Base-by-base conservation (phyloP, 202 grass and related monocot species). In the Panicum virgatum region DNA sequence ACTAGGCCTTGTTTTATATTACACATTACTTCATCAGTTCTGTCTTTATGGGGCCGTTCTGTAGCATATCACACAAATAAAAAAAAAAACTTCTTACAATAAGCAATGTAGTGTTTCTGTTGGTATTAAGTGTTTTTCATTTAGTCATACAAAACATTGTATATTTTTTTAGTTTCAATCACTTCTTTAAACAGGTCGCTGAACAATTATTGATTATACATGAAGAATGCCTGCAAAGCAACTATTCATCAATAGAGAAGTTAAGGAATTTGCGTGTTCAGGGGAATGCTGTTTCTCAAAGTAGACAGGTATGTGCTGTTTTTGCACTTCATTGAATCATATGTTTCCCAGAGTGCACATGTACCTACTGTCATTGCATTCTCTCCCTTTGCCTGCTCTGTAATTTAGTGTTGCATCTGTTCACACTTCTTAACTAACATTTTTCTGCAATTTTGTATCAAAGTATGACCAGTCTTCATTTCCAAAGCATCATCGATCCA, bases 161-260 rank as follows among this genome's bases (percentile, higher is more conserved):
- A 29, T 79, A 12, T 71, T 27, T 64, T 30, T n/a, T n/a, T n/a
- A n/a, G 61, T 80, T 62, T 80, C 27, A 46, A 20, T n/a, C n/a
- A 18, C 7, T 9, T 22, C 42, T 62, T 5, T 77, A n/a, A 77
- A 71, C 76, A 98, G 95, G 82, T 98, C 18, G 88, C 95, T 76
- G 92, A 93, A 72, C 58, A 98, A 68, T 64, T 98, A 58, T 85
- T 98, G 88, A 82, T 89, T 75, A 88, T 94, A 64, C 90, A 98
- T 86, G 95, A 98, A 89, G 95, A 91, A 56, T 94, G 92, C 66
- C 76, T 90, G 56, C 79, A 89, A 72, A 74, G 79, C 27, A 89
- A 91, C 46, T 94, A 90, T 84, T 89, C 86, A 57, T 84, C 76
- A 7, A 77, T 98, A 73, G 86, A 94, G 78, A 90, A 78, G 84